Conservation (phyloP, 2,329 filamentous ascomycete genomes). For the Didymella pomorum region DNA sequence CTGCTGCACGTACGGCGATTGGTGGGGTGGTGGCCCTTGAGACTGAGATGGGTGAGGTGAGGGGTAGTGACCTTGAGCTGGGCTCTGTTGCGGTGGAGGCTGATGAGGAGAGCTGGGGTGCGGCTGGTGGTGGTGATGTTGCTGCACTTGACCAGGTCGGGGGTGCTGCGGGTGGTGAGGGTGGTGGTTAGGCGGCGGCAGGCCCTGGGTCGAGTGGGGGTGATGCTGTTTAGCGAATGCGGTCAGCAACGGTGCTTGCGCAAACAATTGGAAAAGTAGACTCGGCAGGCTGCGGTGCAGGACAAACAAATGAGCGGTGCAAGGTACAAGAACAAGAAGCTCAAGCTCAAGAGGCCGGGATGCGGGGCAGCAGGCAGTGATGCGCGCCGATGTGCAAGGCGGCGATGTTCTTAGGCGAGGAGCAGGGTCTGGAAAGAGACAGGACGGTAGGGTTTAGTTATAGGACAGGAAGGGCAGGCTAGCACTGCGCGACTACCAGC, state of each 20-base stretch:
- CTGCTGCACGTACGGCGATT: slow-evolving; percentile 71
- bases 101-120: slow-evolving; percentile 71
- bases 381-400: slow-evolving; percentile 33
- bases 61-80: slow-evolving; percentile 68
- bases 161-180: slow-evolving; percentile 46
- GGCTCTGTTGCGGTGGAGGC: slow-evolving; percentile 66
- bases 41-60: slow-evolving; percentile 71
- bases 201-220: slow-evolving; percentile 77
- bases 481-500: slow-evolving; percentile 28
- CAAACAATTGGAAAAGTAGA: slow-evolving; percentile 20
- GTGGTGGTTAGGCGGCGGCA: slow-evolving; percentile 66
- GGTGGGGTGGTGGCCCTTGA: slow-evolving; percentile 59
- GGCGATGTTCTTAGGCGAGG: slow-evolving; percentile 42
- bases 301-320: slow-evolving; percentile 28
- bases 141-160: slow-evolving; percentile 75
- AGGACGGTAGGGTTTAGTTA: slow-evolving; percentile 47
- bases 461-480: slow-evolving; percentile 44
- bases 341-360: slow-evolving; percentile 22
- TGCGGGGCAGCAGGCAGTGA: slow-evolving; percentile 36
- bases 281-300: slow-evolving; percentile 21
- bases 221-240: slow-evolving; percentile 67
- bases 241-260: slow-evolving; percentile 42
- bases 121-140: slow-evolving; percentile 49
- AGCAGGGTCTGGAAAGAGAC: slow-evolving; percentile 46
- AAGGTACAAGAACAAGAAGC: slow-evolving; percentile 27